These are phyloP conservation scores for Geotrichum ghanense DNA, from an alignment of 805 yeast genomes.

Conservation along the genomic window DNA sequence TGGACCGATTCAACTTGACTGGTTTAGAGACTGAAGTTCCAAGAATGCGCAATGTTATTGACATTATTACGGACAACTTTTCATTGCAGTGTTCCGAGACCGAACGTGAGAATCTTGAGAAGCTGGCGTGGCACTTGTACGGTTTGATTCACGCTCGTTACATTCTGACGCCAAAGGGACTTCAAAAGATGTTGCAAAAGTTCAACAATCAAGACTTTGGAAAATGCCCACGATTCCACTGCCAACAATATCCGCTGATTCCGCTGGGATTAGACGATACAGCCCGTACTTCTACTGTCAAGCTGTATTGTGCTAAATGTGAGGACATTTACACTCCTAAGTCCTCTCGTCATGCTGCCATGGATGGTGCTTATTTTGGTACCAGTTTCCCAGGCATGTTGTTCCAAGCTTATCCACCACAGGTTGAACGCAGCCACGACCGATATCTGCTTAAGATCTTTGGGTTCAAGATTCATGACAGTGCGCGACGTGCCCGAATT, in stretches of 20 bases:
- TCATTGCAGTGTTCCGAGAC: constrained; percentile 37
- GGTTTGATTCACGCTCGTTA: constrained; percentile 91
- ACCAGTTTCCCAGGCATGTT: constrained; percentile 96
- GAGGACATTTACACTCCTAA: constrained; percentile 93
- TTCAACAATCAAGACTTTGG: constrained; percentile 91
- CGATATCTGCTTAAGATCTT: constrained; percentile 86
- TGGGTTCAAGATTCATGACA: constrained; percentile 87
- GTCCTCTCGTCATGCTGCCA: constrained; percentile 66
- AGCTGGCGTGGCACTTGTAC: constrained; percentile 59
- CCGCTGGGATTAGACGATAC: constrained; percentile 89
- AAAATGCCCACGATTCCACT: constrained; percentile 83
- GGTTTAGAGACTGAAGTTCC: constrained; percentile 81
- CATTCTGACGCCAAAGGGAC: constrained; percentile 77
- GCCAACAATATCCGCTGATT: constrained; percentile 75
- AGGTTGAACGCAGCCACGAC: constrained; percentile 73
- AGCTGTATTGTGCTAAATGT: constrained; percentile 88
- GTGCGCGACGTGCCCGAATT: constrained; percentile 87
- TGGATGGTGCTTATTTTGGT: constrained; percentile 98
- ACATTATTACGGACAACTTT: constrained; percentile 40
- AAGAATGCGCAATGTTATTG: constrained; percentile 66
- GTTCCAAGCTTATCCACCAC: constrained; percentile 79
- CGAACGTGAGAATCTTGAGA: constrained; percentile 48
- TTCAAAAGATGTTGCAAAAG: constrained; percentile 85
- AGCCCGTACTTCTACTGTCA: constrained; percentile 73
- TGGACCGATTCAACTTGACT: constrained; percentile 86